Evolutionary conservation across 2,329 filamentous ascomycete species (phyloP).

Genomic region (Torrubiella hemipterigena): DNA sequence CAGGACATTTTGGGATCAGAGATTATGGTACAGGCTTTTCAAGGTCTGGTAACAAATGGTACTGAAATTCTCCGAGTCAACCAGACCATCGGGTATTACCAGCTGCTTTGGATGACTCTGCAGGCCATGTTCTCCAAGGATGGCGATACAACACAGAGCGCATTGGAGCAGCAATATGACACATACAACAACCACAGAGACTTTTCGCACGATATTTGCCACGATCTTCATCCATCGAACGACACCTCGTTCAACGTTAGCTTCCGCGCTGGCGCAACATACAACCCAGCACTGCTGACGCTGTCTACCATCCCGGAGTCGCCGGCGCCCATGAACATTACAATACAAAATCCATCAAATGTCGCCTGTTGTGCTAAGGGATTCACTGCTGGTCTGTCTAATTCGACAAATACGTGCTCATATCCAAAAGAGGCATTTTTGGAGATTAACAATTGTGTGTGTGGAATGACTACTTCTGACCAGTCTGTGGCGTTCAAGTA

Average conservation of each 20-base stretch:
- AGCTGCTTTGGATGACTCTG: constrained; percentile 18
- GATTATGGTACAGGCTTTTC: constrained; percentile 14
- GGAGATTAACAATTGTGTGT: constrained; percentile 18
- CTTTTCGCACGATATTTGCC: constrained; percentile 21
- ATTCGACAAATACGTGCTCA: constrained; percentile 11
- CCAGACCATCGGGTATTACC: constrained; percentile 14
- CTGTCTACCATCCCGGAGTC: constrained; percentile 17
- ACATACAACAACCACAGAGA: constrained; percentile 17
- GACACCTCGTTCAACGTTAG: constrained; percentile 20
- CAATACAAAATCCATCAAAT: constrained; percentile 19
- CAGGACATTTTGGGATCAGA: constrained; percentile 16
- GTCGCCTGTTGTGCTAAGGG: constrained; percentile 20
- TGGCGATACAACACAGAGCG: constrained; percentile 9
- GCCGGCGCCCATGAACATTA: constrained; percentile 16
- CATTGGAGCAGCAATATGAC: constrained; percentile 18
- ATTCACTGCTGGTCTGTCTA: constrained; percentile 10
- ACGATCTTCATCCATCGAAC: constrained; percentile 17
- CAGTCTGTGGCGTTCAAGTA: constrained; percentile 18
- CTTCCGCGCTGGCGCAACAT: constrained; percentile 17
- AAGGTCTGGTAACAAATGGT: constrained; percentile 11
- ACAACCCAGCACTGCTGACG: constrained; percentile 15
- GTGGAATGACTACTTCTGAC: constrained; percentile 16
- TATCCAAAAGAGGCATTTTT: constrained; percentile 20
- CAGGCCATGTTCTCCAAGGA: constrained; percentile 17
- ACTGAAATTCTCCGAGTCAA: constrained; percentile 12